A percentile compares a stretch with the other conserved stretches of the same genome.
Evolutionary conservation across 148 eudicot genomes (phyloP).

Genomic region (Amaranthus palmeri): DNA sequence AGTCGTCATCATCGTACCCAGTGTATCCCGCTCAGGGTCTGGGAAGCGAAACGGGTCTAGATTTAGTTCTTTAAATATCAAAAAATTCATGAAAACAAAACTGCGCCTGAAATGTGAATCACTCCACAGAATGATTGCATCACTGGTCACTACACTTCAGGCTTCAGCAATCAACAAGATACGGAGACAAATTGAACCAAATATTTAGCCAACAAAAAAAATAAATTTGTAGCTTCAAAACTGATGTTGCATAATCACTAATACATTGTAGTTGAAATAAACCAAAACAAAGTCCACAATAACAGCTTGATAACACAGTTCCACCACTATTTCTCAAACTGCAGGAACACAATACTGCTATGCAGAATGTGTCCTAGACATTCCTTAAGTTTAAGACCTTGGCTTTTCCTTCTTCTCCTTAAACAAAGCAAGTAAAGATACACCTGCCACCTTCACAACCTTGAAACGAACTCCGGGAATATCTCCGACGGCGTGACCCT

Average conservation of each 20-base stretch:
- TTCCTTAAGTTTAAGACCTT: constrained; percentile 46
- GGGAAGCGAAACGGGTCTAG: too few species aligned
- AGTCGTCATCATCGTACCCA: too few species aligned
- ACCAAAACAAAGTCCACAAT: constrained; percentile 9
- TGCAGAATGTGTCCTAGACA: constrained; percentile 7
- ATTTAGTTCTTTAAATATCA: too few species aligned
- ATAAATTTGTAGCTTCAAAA: too few species aligned
- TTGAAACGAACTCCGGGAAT: constrained; percentile 98
- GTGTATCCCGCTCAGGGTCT: too few species aligned
- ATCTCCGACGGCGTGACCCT: constrained; percentile 99
- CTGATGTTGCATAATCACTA: constrained; percentile 14
- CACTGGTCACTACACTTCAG: too few species aligned
- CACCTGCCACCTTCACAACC: constrained; percentile 98
- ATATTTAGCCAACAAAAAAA: too few species aligned
- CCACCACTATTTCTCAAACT: constrained; percentile 21
- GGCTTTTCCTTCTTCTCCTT: constrained; percentile 98
- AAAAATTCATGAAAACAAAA: too few species aligned
- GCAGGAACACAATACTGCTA: constrained; percentile 17
- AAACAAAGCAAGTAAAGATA: constrained; percentile 80
- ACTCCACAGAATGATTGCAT: too few species aligned
- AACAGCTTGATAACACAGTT: constrained; percentile 13
- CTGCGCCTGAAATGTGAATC: too few species aligned
- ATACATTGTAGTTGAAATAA: not conserved
- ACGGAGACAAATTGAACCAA: too few species aligned
- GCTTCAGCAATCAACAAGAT: too few species aligned